These are phyloP conservation scores for Candida pseudocylindracea DNA, from an alignment of 1,139 yeast genomes.

Conservation along the genomic window DNA sequence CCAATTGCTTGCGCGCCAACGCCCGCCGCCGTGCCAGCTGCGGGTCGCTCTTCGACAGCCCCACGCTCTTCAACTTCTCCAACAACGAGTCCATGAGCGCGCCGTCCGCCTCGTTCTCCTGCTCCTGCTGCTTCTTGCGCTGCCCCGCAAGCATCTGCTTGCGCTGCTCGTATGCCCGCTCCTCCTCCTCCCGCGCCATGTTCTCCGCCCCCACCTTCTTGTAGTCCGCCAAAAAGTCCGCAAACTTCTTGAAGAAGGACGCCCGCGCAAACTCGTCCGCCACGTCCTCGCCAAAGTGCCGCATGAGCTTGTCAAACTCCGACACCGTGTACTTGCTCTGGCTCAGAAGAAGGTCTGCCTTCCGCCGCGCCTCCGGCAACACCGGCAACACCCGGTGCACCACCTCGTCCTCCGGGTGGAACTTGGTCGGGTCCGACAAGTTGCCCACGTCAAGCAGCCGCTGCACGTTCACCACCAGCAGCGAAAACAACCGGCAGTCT, in stretches of 20 bases:
- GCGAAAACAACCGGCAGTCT: conserved; percentile 46
- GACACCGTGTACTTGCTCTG: conserved; percentile 31
- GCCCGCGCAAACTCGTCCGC: conserved; percentile 23
- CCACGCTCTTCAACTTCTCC: conserved; percentile 1
- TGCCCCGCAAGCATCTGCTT: conserved; percentile 10
- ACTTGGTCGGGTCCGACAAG: conserved; percentile 36
- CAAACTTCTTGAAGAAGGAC: conserved; percentile 15
- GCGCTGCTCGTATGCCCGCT: conserved; percentile 15
- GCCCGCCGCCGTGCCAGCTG: too few species aligned
- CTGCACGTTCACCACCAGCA: conserved; percentile 27
- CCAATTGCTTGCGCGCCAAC: background rate
- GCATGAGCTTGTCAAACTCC: conserved; percentile 41
- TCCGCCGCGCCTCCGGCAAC: conserved; percentile 39
- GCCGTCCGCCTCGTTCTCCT: background rate
- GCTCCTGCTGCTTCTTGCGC: conserved; percentile 2
- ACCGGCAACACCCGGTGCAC: conserved; percentile 22
- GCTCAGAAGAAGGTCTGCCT: conserved; percentile 28
- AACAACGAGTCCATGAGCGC: background rate
- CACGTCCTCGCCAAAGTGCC: conserved; percentile 66
- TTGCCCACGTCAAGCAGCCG: conserved; percentile 47
- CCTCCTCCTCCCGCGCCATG: conserved; percentile 23
- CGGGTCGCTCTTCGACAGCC: background rate
- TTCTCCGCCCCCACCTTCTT: conserved; percentile 24
- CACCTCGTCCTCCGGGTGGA: conserved; percentile 67
- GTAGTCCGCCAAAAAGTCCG: conserved; percentile 16